phyloP scores from a whole-genome alignment of 1,139 yeast genomes.

The Zygoascus hellenicus region DNA sequence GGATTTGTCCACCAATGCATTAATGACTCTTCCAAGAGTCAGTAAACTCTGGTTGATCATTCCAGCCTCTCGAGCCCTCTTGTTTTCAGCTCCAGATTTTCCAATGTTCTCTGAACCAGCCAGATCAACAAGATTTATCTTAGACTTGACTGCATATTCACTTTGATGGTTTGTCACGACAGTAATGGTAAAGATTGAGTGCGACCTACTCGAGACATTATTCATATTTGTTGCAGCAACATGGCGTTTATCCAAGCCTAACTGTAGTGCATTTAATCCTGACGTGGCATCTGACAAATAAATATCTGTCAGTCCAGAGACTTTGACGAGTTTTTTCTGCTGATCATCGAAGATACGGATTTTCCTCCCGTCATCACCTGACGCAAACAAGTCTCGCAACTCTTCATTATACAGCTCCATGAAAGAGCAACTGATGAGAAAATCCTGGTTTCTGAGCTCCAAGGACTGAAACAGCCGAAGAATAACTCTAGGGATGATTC shows the following conservation, averaged over 20 bases:
- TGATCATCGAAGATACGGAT: slow-evolving; percentile 43
- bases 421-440: slow-evolving; percentile 60
- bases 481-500: slow-evolving; percentile 62
- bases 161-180: slow-evolving; percentile 39
- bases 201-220: slow-evolving; percentile 55
- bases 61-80: slow-evolving; percentile 83
- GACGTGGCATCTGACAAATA: slow-evolving; percentile 29
- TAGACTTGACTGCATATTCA: slow-evolving; percentile 32
- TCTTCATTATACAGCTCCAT: slow-evolving; percentile 74
- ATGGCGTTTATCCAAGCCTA: slow-evolving; percentile 47
- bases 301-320: slow-evolving; percentile 43
- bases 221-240: slow-evolving; percentile 61
- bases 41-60: slow-evolving; percentile 77
- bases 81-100: slow-evolving; percentile 72
- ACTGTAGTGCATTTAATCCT: slow-evolving; percentile 38
- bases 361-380: slow-evolving; percentile 32
- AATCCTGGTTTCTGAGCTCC: slow-evolving; percentile 39
- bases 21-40: slow-evolving; percentile 81
- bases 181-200: slow-evolving; percentile 63
- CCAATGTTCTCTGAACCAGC: slow-evolving; percentile 85
- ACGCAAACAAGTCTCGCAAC: slow-evolving; percentile 48
- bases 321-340: slow-evolving; percentile 27
- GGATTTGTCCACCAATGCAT: slow-evolving; percentile 55
- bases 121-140: slow-evolving; percentile 74
- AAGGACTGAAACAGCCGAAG: slow-evolving; percentile 19